Percentiles rank a stretch among this genome's conserved stretches.
These are phyloP conservation scores for Thielaviopsis musarum DNA, from an alignment of 2,329 filamentous ascomycete species.

Conservation along the genomic window DNA sequence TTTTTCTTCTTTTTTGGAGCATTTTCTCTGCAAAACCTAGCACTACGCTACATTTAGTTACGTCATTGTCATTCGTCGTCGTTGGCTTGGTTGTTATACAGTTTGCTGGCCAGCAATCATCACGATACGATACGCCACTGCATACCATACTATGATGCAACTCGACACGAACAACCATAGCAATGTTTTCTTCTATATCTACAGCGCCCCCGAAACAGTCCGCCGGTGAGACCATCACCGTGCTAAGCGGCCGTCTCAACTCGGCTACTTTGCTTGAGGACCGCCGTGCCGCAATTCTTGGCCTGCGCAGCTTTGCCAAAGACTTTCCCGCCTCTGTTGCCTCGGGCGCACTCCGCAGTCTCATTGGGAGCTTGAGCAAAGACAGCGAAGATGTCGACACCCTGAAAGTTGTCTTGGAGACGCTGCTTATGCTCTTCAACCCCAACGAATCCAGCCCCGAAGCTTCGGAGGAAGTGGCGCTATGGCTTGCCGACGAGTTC, in stretches of 20 bases:
- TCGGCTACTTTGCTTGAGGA: slow-evolving; percentile 90
- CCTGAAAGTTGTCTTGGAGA: slow-evolving; percentile 87
- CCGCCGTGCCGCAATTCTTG: slow-evolving; percentile 79
- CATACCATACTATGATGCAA: background rate
- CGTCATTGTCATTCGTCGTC: background rate
- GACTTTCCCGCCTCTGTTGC: slow-evolving; percentile 91
- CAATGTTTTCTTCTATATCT: slow-evolving; percentile 34
- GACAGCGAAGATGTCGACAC: slow-evolving; percentile 94
- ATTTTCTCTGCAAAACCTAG: no score
- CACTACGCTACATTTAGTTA: background rate
- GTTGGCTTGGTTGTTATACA: background rate
- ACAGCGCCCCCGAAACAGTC: slow-evolving; percentile 85
- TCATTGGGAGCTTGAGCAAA: slow-evolving; percentile 71
- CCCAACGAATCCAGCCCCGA: slow-evolving; percentile 61
- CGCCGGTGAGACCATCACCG: slow-evolving; percentile 83
- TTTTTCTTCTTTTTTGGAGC: background rate
- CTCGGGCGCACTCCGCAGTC: slow-evolving; percentile 72
- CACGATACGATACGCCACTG: background rate
- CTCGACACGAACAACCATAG: slow-evolving; percentile 27
- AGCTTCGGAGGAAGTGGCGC: slow-evolving; percentile 84
- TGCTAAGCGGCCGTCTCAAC: slow-evolving; percentile 69
- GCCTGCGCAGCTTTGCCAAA: slow-evolving; percentile 88
- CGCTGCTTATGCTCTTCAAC: slow-evolving; percentile 78
- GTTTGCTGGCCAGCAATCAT: background rate
- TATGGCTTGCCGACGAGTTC: slow-evolving; percentile 96